These are phyloP conservation scores for Basipetospora chlamydospora DNA, from an alignment of 2,329 filamentous ascomycete genomes.

Conservation along the genomic window DNA sequence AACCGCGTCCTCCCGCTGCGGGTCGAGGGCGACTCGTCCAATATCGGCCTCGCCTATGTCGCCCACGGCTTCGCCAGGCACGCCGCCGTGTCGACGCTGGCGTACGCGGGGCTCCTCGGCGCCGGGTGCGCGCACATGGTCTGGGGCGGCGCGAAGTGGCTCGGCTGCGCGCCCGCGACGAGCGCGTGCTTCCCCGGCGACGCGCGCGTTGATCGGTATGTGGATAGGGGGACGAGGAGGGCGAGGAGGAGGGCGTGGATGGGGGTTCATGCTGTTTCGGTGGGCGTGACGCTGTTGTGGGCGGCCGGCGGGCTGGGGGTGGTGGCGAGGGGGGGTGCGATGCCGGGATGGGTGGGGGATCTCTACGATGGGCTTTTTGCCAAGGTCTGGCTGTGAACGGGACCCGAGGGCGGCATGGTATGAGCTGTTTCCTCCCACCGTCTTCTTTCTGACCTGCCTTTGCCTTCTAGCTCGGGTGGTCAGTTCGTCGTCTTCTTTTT, in stretches of 20 bases:
- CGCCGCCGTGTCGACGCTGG: slow-evolving; percentile 47
- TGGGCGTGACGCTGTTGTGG: slow-evolving; percentile 53
- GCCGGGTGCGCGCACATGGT: slow-evolving; percentile 63
- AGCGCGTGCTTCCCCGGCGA: too few relatives aligned
- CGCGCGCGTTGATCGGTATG: too few relatives aligned
- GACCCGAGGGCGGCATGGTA: too few relatives aligned
- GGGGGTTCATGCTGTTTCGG: slow-evolving; percentile 50
- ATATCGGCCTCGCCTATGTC: slow-evolving; percentile 71
- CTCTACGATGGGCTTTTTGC: slow-evolving; percentile 57
- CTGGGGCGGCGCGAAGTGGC: slow-evolving; percentile 77
- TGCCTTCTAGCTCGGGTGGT: too few relatives aligned
- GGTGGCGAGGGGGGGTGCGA: slow-evolving; percentile 55
- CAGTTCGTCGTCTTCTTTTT: too few relatives aligned
- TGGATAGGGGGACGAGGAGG: slow-evolving; percentile 31
- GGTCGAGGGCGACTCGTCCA: slow-evolving; percentile 72
- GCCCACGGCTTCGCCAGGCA: slow-evolving; percentile 71
- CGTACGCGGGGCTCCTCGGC: slow-evolving; percentile 54
- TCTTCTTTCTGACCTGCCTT: too few relatives aligned
- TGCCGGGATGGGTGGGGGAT: slow-evolving; percentile 64
- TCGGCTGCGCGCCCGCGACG: slow-evolving; percentile 31
- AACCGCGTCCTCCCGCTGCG: slow-evolving; percentile 64
- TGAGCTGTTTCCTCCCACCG: too few relatives aligned
- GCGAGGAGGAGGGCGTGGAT: slow-evolving; percentile 43
- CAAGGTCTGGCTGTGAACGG: slow-evolving; percentile 17
- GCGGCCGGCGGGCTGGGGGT: slow-evolving; percentile 67